Percentiles rank a stretch among this genome's conserved stretches.
Conservation (phyloP, 192 early-diverging fungal genomes). For the Backusella circina region DNA sequence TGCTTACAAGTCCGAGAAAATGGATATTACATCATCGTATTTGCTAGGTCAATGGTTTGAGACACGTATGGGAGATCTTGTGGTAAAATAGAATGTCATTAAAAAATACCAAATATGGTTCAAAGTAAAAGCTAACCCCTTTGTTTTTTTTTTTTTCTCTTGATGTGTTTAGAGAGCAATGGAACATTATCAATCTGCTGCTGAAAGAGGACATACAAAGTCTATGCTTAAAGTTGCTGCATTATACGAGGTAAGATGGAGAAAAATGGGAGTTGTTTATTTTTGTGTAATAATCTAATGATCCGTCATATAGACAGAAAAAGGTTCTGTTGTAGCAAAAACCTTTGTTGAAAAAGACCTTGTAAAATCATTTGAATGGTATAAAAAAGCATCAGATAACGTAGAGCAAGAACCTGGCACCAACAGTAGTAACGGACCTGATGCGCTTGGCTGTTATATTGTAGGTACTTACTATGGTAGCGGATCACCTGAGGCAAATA, state of each 20-base stretch:
- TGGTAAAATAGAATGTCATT: conserved; percentile 18
- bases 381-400: conserved; percentile 31
- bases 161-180: conserved; percentile 18
- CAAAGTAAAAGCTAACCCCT: not conserved
- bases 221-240: conserved; percentile 36
- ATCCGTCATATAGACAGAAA: not conserved
- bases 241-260: conserved; percentile 32
- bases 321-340: not conserved
- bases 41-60: conserved; percentile 34
- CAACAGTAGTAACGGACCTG: conserved; percentile 21
- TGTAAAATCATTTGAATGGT: conserved; percentile 34
- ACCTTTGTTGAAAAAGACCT: conserved; percentile 20
- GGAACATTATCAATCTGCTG: conserved; percentile 23
- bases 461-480: conserved; percentile 32
- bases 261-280: not conserved
- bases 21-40: conserved; percentile 34
- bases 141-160: not conserved
- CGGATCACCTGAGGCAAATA: conserved; percentile 25
- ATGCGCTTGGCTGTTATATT: conserved; percentile 34
- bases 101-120: not conserved
- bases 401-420: not conserved
- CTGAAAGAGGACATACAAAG: conserved; percentile 27
- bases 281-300: not conserved
- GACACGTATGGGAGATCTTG: conserved; percentile 19
- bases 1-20: conserved; percentile 7